Base-by-base conservation (phyloP, 2,329 filamentous ascomycete genomes). In the Botrytis galanthina region DNA sequence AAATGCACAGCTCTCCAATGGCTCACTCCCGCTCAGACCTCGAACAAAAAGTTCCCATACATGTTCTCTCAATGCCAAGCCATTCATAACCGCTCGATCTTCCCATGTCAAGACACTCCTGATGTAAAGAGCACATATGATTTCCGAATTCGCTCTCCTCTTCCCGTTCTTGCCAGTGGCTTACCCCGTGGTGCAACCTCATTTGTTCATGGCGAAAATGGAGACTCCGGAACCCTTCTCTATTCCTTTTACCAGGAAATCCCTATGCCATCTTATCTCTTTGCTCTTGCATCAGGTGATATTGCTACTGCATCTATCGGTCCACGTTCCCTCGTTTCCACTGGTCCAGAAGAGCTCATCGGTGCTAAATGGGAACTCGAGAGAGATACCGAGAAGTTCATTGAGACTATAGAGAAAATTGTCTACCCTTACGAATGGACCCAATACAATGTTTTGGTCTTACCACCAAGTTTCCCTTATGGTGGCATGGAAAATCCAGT, bases 1-100 rank as follows among this genome's bases (percentile, higher is more conserved):
- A 88, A 93, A 79, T 98, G 95, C 83, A 97, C 95, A 18, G 95
- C 95, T 16, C 86, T 99, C 75, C 95, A 98, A 83, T 99, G 96
- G 95, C 88, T 99, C 82, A 95, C 93, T 0, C 94, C 94, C 2
- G 92, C 92, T 46, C 96, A 98, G 84, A 98, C 96, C 0, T 94
- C 93, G 74, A 98, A 97, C 87, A 95, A 94, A 85, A 96, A 94
- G 83, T 92, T 97, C 78, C 95, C 95, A 1, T 98, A 98, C 83
- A 95, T 98, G 91, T 98, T 98, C 85, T 97, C 93, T 62, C 96
- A 98, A 85, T 97, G 95, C 82, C 95, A 99, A 85, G 95, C 95
- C 71, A 98, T 98, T 80, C 95, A 98, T 80, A 94, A 93, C 61
- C 91, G 96, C 74, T 97, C 94, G 66, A 89, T 98, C 75, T 97